Conservation (phyloP, 1,284 basidiomycete genomes). For the Cryptococcus deneoformans region DNA sequence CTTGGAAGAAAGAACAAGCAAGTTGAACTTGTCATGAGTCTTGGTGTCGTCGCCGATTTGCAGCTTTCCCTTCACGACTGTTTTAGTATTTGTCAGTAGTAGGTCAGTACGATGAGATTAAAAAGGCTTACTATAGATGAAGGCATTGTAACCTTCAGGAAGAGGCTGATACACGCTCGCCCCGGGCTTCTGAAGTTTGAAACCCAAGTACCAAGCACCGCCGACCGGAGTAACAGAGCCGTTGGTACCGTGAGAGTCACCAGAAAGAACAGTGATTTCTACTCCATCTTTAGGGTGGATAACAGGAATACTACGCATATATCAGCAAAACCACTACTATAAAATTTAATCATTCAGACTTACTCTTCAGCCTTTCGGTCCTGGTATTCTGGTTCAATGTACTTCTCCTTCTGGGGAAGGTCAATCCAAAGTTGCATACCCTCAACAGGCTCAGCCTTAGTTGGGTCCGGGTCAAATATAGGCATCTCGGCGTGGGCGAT, state of each 20-base stretch:
- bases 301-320: conserved; percentile 60
- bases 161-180: conserved; percentile 77
- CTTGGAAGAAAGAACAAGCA: conserved; percentile 57
- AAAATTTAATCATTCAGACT: conserved; percentile 28
- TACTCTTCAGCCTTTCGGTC: conserved; percentile 53
- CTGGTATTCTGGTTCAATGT: conserved; percentile 60
- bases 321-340: background rate
- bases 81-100: too few species aligned
- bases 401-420: conserved; percentile 81
- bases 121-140: conserved; percentile 65
- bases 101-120: background rate
- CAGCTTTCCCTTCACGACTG: conserved; percentile 63
- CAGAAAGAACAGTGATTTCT: conserved; percentile 81
- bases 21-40: conserved; percentile 64
- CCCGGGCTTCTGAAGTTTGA: conserved; percentile 64
- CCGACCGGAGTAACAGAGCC: conserved; percentile 87
- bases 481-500: conserved; percentile 86
- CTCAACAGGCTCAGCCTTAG: conserved; percentile 29
- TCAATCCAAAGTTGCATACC: conserved; percentile 95
- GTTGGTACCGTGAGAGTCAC: conserved; percentile 59
- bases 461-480: conserved; percentile 67
- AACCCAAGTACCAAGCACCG: conserved; percentile 91
- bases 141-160: conserved; percentile 78
- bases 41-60: conserved; percentile 54
- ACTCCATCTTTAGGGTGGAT: conserved; percentile 71